These are phyloP conservation scores for Aspergillus sp. DNA, from an alignment of 2,329 filamentous ascomycete species.

Conservation along the genomic window DNA sequence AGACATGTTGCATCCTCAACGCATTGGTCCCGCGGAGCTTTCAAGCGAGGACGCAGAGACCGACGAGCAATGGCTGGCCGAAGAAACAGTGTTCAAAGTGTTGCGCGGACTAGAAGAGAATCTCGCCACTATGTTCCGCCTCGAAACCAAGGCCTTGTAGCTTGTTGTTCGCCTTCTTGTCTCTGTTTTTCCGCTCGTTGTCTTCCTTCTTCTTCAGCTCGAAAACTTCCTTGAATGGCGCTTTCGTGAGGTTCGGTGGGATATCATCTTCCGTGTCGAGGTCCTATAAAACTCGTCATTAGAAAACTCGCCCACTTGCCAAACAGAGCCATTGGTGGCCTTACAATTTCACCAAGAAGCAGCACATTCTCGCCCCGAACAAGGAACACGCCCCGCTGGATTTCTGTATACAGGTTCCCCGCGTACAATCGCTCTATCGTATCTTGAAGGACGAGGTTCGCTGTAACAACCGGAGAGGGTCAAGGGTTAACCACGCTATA, in stretches of 20 bases:
- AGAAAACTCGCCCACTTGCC: conserved; percentile 3
- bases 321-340: conserved; percentile 20
- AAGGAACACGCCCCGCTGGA: conserved; percentile 83
- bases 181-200: conserved; percentile 68
- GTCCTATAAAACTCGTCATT: conserved; percentile 57
- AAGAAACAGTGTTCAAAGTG: conserved; percentile 10
- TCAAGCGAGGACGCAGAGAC: conserved; percentile 3
- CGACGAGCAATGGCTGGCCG: conserved; percentile 5
- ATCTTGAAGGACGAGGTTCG: conserved; percentile 92
- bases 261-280: conserved; percentile 93
- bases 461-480: conserved; percentile 53
- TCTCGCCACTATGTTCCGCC: conserved; percentile 78
- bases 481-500: conserved; percentile 6
- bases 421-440: conserved; percentile 88
- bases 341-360: conserved; percentile 83
- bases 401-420: conserved; percentile 76
- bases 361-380: conserved; percentile 97
- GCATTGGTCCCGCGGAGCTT: background rate
- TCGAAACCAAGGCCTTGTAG: conserved; percentile 82
- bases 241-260: conserved; percentile 69
- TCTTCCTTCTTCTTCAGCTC: conserved; percentile 75
- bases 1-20: background rate
- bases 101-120: conserved; percentile 62
- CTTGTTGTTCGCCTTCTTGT: conserved; percentile 74
- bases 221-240: conserved; percentile 71